These are phyloP conservation scores for Bathelium albidoporum DNA, from an alignment of 495 filamentous ascomycete genomes.

Conservation along the genomic window DNA sequence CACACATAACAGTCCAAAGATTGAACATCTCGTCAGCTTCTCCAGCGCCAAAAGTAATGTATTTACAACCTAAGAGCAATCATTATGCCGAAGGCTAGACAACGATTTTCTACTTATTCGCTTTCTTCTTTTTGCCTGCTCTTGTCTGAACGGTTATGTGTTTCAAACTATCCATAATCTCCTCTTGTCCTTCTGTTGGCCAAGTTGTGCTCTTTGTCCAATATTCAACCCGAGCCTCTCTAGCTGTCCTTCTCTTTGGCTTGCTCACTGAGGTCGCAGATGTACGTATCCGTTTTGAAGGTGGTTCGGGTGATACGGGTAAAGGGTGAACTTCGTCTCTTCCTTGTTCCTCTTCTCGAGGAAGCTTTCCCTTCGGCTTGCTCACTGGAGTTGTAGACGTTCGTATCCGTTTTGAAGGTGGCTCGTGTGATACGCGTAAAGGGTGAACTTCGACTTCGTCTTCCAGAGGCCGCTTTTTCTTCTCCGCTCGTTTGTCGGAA, in stretches of 20 bases:
- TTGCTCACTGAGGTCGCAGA: neutral
- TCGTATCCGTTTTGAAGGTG: neutral
- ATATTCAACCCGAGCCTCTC: neutral
- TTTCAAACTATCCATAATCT: neutral
- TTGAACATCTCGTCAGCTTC: too few relatives aligned
- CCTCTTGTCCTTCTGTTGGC: neutral
- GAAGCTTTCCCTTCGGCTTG: neutral
- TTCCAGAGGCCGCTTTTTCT: neutral
- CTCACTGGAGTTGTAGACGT: neutral
- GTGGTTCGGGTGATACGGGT: neutral
- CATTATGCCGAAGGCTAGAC: too few relatives aligned
- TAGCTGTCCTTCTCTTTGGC: neutral
- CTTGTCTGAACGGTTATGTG: neutral
- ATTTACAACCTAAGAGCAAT: too few relatives aligned
- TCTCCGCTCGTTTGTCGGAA: neutral
- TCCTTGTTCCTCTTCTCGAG: too few relatives aligned
- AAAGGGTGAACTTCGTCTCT: too few relatives aligned
- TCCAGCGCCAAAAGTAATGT: too few relatives aligned
- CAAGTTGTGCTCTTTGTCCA: neutral
- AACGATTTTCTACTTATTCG: too few relatives aligned
- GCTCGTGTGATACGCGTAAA: neutral
- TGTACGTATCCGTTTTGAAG: neutral
- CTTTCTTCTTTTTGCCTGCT: too few relatives aligned
- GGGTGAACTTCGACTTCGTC: neutral
- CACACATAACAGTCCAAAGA: too few relatives aligned